Base-by-base conservation (phyloP, 228 moss, liverwort and hornwort species). In the Sphagnum magellanicum region DNA sequence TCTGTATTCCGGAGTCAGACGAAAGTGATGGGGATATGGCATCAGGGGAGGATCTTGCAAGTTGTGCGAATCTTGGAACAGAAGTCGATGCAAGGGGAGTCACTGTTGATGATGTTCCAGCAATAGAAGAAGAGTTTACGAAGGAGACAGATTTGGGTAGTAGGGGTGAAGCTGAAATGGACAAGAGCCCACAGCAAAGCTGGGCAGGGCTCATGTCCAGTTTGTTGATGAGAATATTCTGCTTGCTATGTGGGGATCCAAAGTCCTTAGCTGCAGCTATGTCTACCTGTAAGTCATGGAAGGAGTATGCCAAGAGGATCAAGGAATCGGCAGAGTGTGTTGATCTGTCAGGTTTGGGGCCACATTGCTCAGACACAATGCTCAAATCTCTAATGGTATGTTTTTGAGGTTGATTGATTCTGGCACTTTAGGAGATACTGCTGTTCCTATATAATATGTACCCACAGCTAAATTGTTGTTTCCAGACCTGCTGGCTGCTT, bases 271-370 rank as follows among this genome's bases (percentile, higher is more conserved):
- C 81, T 51, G 86, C 88, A 71, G 91, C 94, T 17, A 89, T 89
- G 88, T 78, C 76, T 53, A 83, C 92, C 9, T 98, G 98, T 75
- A 90, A 80, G 70, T 73, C 79, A 63, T 98, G 98, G 98, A 87
- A 74, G 77, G 73, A 73, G 66, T 82, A 77, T 75, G 98, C 78
- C 48, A 80, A 84, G 67, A 63, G 63, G 48, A 81, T 79, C 76
- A 94, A 87, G 85, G 69, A 74, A 49, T 81, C 81, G 73, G 73
- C 78, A 69, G 90, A 84, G 63, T 76, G 67, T 68, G 84, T 86
- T 70, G 90, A 94, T 81, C 78, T 91, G 17, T 98, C 92, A 68
- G 83, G 78, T 50, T 73, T 94, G 61, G 82, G 85, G 70, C 72
- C 58, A 47, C 73, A 77, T 71, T 87, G 87, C 76, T 74, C 83